Base-by-base conservation (phyloP, 257 asterid species). In the Oldenlandia corymbosa region DNA sequence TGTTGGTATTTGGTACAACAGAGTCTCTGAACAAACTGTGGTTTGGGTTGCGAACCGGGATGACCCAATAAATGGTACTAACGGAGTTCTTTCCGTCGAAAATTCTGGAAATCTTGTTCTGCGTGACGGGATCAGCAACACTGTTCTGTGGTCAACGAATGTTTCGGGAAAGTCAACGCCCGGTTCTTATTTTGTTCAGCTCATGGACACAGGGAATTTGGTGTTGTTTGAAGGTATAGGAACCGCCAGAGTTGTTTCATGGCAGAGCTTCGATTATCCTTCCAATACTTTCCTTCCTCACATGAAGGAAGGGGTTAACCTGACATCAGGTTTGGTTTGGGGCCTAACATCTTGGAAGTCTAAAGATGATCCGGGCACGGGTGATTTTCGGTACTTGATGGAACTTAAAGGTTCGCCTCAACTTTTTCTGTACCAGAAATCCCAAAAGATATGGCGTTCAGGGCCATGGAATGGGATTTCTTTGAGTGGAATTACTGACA, bases 261-360 rank as follows among this genome's bases (percentile, higher is more conserved):
- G 92, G 88, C 81, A 78, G 68, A 80, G 92, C 70, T 85, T 80
- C 30, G 83, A 78, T 64, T 34, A 75, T 72, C 91, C 88, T 2
- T 66, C 85, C 0, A 73, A 80, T 37, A 78, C 86, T 37, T 21
- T 76, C 63, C 73, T 84, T 52, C 88, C 88, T 26, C 54, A 58
- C 65, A 76, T 80, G 85, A 76, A 71, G 26, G 65, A 45, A 17
- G 60, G 86, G 72, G 55, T 78, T 51, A 37, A 74, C 21, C 49
- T n/a, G 55, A 58, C 64, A 67, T 64, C 78, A 28, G 74, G 80
- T 12, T 53, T 65, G 73, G 70, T 68, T 58, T 41, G 68, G 62
- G 41, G 57, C 10, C 73, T 68, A 10, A 65, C 70, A 32, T 76
- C 88, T 13, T 80, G 92, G 88, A 80, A 66, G 73, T 74, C 81